Base-by-base conservation (phyloP, 2,329 filamentous ascomycete species). In the Drechslerella dactyloides region DNA sequence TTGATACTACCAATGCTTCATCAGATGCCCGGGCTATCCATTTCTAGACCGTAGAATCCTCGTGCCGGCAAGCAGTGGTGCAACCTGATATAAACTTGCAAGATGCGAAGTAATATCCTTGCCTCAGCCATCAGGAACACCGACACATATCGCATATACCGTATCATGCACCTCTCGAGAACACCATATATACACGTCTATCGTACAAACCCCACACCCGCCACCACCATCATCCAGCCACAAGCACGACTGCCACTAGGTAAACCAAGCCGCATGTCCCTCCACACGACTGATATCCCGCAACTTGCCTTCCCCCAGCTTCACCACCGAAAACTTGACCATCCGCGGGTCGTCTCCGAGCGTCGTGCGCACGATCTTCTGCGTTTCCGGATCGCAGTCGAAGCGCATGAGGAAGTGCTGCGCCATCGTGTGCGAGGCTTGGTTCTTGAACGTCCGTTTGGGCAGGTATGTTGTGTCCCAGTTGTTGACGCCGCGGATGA, bases 401-500 rank as follows among this genome's bases (percentile, higher is more conserved):
- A 96, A 99, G 77, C 94, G 90, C 90, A 99, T 90, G 78, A 96
- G 90, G 81, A 99, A 99, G 85, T 99, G 96, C 83, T 97, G 93
- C 62, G 94, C 94, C 76, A 87, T 85, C 75, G 86, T 86, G 84
- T 97, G 89, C 75, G 87, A 87, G 76, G 89, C 87, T 82, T 97
- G 92, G 81, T 96, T 89, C 78, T 89, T 89, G 73, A 87, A 88
- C 69, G 88, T 84, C 73, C 91, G 87, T 76, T 88, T 89, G 53
- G 94, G 93, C 17, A 99, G 89, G 53, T 89, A 84, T 82, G 94
- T 97, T 76, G 90, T 85, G 79, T 94, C 94, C 94, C 94, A 99
- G 84, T 99, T 99, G 76, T 89, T 89, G 78, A 96, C 85, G 79
- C 92, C 92, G 77, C 94, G 92, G 78, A 99, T 87, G 64, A 97